Base-by-base conservation (phyloP, 805 yeast genomes). In the Metschnikowia hibisci region DNA sequence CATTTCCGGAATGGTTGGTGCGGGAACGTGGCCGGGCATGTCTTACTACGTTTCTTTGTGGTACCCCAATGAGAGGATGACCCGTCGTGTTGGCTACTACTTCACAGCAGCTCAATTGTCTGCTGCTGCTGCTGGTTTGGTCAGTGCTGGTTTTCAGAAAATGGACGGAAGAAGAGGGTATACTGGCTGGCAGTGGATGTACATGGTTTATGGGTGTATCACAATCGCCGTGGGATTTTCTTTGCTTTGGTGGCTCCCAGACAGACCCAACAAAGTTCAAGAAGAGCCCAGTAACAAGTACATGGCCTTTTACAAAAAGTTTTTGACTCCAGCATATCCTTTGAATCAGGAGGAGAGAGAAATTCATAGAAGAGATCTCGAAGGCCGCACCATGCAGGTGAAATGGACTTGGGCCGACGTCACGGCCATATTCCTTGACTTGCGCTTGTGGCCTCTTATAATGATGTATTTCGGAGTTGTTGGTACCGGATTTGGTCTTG, bases 401-500 rank as follows among this genome's bases (percentile, higher is more conserved):
- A 49, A 59, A 5, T 87, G 93, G 91, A 73, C 73, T 0, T 67
- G 78, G 69, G 67, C 61, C 30, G 91, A 86, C 46, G 68, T 87
- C 25, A 54, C 63, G 32, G 61, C 58, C 7, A 75, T 87, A 32
- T 51, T 85, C 16, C 54, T 69, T 26, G 96, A 88, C 58, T 56
- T 74, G 34, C 72, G 93, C 50, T 70, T 83, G 32, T 87, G 90
- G 90, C 93, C 95, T 1, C 63, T 88, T 46, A 69, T 86, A 34
- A 70, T 87, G 65, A 87, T 87, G 96, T 87, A 87, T 64, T 88
- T 87, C 60, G 96, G 96, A 14, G 95, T 85, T 15, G 96, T 87
- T 20, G 96, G 96, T 36, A 80, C 87, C n/a, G 96, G 96, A 1
- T 82, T 76, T 56, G 96, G 95, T 26, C 67, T 87, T 38, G 89